Base-by-base conservation (phyloP, 192 early-diverging fungal genomes). In the Coemansia sp. region DNA sequence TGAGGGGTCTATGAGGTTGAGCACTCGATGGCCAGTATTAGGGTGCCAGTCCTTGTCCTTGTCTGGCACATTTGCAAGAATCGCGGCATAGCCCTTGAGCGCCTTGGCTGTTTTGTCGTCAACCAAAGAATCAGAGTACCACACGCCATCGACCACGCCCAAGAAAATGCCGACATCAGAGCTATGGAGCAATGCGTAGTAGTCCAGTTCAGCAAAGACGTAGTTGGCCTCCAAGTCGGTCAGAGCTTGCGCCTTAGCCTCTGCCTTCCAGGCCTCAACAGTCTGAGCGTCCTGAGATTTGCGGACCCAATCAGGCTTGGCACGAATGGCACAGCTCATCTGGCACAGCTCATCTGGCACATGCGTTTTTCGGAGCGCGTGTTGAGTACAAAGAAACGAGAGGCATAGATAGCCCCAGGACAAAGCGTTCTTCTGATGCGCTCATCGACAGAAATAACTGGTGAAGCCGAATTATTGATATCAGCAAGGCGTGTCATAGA, bases 1-100 rank as follows among this genome's bases (percentile, higher is more conserved):
- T 50, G 83, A 85, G 14, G 81, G 85, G 55, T 86, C 75, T 7
- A 86, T 73, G 6, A 86, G 75, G 39, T 85, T 77, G 12, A 85
- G 73, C 20, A 86, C 83, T 63, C 78, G 78, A 21, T 84, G 61
- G 56, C 79, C 59, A 45, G 62, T 73, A 16, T 76, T 65, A 2
- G 76, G 75, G 56, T 78, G 78, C 66, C 79, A 86, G 65, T 84
- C 79, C 62, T 61, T 68, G 14, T 48, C 34, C 25, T 57, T 63
- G 0, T 66, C 73, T 0, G 74, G 73, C 14, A 71, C 64, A 20
- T 68, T 48, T 56, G 76, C 76, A 7, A 86, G 71, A 12, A 72
- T 64, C 5, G 70, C 62, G 0, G 57, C 64, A 47, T 76, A 50
- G n/a, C 57, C 56, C 47, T 65, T 76, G 28, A 80, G 53, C 3